Conservation (phyloP, 192 early-diverging fungal species). For the Linnemannia schmuckeri region DNA sequence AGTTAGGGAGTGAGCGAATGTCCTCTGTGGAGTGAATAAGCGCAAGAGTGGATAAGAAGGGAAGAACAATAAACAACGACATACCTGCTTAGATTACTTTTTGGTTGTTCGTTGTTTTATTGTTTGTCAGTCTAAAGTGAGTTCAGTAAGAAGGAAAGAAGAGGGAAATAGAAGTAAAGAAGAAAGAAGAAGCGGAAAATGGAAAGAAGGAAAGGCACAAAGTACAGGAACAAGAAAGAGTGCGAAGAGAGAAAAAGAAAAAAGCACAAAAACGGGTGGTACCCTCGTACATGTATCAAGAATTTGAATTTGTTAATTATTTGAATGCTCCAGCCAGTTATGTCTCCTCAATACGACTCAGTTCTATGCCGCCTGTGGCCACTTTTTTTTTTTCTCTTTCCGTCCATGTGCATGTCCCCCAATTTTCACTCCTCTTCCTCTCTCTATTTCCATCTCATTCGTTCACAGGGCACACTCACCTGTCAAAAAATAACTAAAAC, state of each 20-base stretch:
- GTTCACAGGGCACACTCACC: neutral
- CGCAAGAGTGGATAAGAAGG: neutral
- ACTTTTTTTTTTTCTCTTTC: neutral
- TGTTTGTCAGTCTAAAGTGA: neutral
- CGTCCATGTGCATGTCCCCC: neutral
- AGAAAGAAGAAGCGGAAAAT: neutral
- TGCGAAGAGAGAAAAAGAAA: neutral
- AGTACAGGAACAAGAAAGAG: neutral
- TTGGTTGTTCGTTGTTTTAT: neutral
- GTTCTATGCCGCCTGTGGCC: neutral
- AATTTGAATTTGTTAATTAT: no score
- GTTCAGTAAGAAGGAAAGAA: neutral
- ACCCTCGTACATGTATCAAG: constrained; percentile 1
- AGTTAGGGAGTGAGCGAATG: no score
- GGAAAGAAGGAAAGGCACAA: neutral
- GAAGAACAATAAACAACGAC: neutral
- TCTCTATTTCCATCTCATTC: neutral
- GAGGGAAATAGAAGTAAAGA: neutral
- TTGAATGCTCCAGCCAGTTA: no score
- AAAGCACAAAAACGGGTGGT: neutral
- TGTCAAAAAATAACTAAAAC: neutral
- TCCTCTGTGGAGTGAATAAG: no score
- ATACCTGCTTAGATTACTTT: neutral
- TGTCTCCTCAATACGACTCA: neutral
- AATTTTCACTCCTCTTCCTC: no score